Evolutionary conservation across 2,329 filamentous ascomycete genomes (phyloP).

Genomic region (Phyllosticta ampelicida): DNA sequence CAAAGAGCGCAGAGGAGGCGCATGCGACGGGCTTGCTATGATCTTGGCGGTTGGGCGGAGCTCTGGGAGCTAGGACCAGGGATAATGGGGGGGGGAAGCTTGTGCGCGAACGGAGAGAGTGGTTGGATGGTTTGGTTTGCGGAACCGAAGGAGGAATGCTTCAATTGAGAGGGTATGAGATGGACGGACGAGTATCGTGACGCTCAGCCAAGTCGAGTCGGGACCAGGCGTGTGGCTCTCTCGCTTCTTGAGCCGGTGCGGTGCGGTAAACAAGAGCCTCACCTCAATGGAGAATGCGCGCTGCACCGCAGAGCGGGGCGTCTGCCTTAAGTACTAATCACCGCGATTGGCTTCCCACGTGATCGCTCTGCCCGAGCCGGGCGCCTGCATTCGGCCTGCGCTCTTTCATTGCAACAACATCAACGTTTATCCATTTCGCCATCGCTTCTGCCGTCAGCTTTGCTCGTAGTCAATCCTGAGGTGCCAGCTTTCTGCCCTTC

Average conservation of each 20-base stretch:
- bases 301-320: conserved; percentile 6
- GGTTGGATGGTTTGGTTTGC: background rate
- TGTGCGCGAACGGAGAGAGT: background rate
- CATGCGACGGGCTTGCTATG: conserved; percentile 4
- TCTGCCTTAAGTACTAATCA: conserved; percentile 9
- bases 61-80: conserved; percentile 9
- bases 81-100: background rate
- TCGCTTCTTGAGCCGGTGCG: background rate
- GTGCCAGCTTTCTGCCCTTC: background rate
- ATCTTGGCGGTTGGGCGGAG: conserved; percentile 6
- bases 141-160: background rate
- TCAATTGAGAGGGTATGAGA: background rate
- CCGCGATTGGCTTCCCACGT: background rate
- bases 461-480: no score
- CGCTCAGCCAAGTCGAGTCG: background rate
- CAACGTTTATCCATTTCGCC: background rate
- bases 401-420: background rate
- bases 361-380: background rate
- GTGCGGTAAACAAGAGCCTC: conserved; percentile 3
- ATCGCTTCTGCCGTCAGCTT: no score
- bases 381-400: background rate
- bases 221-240: background rate
- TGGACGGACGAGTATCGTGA: background rate
- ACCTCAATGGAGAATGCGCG: conserved; percentile 7
- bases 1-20: background rate